These are phyloP conservation scores for Raphanus sativus DNA, from an alignment of 345 rosid genomes.

Conservation along the genomic window DNA sequence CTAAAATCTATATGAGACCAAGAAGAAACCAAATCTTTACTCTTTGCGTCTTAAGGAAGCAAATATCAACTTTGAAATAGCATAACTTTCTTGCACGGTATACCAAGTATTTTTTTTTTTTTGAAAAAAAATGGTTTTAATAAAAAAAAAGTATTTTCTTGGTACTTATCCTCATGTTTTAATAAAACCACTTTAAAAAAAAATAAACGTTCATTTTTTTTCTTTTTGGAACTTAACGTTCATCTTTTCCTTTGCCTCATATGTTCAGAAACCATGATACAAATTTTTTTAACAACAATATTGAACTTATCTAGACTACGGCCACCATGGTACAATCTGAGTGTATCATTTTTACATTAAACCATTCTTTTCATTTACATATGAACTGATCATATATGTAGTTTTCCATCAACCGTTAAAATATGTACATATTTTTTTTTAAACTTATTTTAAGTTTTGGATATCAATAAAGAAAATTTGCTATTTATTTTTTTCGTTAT, in stretches of 20 bases:
- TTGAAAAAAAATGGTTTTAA: no score
- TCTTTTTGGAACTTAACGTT: no score
- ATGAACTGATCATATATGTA: background rate
- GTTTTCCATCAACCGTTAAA: background rate
- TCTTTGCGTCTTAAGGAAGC: slow-evolving; percentile 15
- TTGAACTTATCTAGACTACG: background rate
- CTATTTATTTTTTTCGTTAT: background rate
- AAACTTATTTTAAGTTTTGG: background rate
- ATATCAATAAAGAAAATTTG: background rate
- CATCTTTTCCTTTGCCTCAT: background rate
- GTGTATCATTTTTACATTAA: background rate
- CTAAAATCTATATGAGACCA: background rate
- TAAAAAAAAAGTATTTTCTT: background rate
- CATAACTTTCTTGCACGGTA: slow-evolving; percentile 11
- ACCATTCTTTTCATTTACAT: background rate
- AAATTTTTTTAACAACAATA: background rate
- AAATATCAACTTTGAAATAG: slow-evolving; percentile 14
- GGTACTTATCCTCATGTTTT: background rate
- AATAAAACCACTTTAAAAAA: no score
- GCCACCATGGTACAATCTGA: background rate
- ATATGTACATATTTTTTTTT: background rate
- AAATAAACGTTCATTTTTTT: no score
- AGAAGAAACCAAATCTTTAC: background rate
- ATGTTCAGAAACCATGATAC: background rate
- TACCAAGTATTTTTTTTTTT: background rate